Evolutionary conservation across 1,284 basidiomycete genomes (phyloP), one percentile per base, ranked within the genome.

Genomic region (Pyrrhoderma lamaoense): DNA sequence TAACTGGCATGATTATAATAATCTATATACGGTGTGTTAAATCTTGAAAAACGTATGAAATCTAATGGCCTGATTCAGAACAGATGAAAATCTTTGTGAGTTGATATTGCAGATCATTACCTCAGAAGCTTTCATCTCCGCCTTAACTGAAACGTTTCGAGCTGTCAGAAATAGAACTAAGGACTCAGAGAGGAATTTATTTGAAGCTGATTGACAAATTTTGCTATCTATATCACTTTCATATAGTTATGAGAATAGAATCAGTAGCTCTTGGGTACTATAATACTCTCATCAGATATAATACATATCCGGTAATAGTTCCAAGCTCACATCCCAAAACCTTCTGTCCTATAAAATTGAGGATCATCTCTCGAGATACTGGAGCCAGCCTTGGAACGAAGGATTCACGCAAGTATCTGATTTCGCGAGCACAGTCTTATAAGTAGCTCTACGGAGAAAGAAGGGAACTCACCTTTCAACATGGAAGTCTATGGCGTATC

Each of bases 331-430:
- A 47, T 2, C 49, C 53, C 7, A 54, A 36, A 39, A 54, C 49
- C 9, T 47, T 45, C 43, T 54, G 53, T 11, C 53, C 53, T 25
- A 54, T 40, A n/a, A 45, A 54, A 36, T 54, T 54, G 44, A 65
- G 56, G 19, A 65, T 60, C 64, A 65, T 65, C 54, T 65, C 63
- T 2, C 61, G 53, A 39, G 61, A 62, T 25, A 57, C 51, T 3
- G 63, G 63, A 23, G 64, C 64, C 2, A 65, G 57, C 21, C 64
- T 49, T 8, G 63, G 63, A 4, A 64, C 62, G 45, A 65, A 56
- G 13, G 61, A 59, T 48, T 65, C 63, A 1, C 64, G 46, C 2
- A 65, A 52, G 44, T 59, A 59, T 31, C 58, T 52, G 42, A 55
- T 31, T 16, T 40, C 0, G 16, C 44, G 2, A 36, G 3, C 11